Conservation (phyloP, 1,284 basidiomycete species). For the Cronartium ribicola region DNA sequence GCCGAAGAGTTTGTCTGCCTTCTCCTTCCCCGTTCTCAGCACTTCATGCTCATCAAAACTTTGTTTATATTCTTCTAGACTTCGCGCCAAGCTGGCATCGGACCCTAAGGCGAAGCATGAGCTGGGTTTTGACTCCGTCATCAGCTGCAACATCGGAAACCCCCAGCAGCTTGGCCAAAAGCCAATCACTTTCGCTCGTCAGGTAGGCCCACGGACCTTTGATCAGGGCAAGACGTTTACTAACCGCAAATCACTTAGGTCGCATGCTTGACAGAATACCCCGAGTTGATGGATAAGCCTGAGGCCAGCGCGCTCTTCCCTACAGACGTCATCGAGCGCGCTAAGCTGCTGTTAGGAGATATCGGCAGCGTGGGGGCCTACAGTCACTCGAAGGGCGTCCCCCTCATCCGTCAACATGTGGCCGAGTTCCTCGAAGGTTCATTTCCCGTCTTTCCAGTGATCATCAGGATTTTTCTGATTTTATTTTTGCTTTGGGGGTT, state of each 20-base stretch:
- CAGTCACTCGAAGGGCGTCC: constrained; percentile 89
- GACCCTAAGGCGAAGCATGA: constrained; percentile 48
- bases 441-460: constrained; percentile 46
- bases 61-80: not conserved
- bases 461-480: not conserved
- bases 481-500: constrained; percentile 1
- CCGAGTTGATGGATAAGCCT: constrained; percentile 69
- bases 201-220: constrained; percentile 59
- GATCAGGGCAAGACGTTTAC: not conserved
- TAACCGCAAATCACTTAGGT: constrained; percentile 57
- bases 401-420: constrained; percentile 79
- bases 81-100: not conserved
- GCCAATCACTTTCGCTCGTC: constrained; percentile 86
- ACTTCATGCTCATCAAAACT: not conserved
- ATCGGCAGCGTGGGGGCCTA: constrained; percentile 94
- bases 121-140: constrained; percentile 81
- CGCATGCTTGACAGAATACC: constrained; percentile 86
- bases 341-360: constrained; percentile 71
- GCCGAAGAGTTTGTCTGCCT: constrained; percentile 66
- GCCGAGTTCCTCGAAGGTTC: constrained; percentile 81
- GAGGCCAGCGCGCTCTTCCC: constrained; percentile 69
- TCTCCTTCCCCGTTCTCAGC: not conserved
- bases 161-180: constrained; percentile 94
- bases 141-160: constrained; percentile 96
- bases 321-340: constrained; percentile 75